Base-by-base conservation (phyloP, 331 rosid genomes). In the Rosa hybrid region DNA sequence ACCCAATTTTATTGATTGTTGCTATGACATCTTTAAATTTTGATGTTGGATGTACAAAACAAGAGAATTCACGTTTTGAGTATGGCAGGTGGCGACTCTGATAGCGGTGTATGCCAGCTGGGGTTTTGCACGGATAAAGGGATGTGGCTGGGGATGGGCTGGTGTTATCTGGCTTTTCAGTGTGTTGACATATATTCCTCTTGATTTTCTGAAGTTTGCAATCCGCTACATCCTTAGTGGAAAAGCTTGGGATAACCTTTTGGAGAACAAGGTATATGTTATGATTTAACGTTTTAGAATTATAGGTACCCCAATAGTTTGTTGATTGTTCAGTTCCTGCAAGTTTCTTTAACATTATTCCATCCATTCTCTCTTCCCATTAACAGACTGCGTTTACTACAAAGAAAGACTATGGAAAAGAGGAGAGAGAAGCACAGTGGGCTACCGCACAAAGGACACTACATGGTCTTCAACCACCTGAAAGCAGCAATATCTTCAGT, bases 101-200 rank as follows among this genome's bases (percentile, higher is more conserved):
- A 87, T 95, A 72, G 96, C 98, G 39, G 99, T 95, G 5, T 95
- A 95, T 86, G 99, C 99, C 16, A 83, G 86, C 51, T 95, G 99
- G 99, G 80, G 81, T 18, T 95, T 95, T 42, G 98, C 99, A 23
- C 83, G 92, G 71, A 95, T 95, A 30, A 34, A 90, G 76, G 99
- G 99, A 77, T 71, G 80, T 84, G 99, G 99, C 77, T 95, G 98
- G 99, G 99, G 99, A 30, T 95, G 99, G 99, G 99, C 99, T 44
- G 99, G 91, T 69, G 96, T 95, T 1, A 89, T 95, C 84, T 95
- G 99, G 99, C 79, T 95, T 1, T 95, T 88, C 77, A 95, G 93
- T 81, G 2, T 93, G 57, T 94, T 95, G 71, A 92, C 98, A 20
- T 95, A 95, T 77, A 0, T 93, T 63, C 99, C 99, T 77, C 97